A percentile compares a stretch with the other conserved stretches of the same genome.
These are phyloP conservation scores for Gilbertella persicaria DNA, from an alignment of 371 early-diverging fungal species.

Conservation along the genomic window DNA sequence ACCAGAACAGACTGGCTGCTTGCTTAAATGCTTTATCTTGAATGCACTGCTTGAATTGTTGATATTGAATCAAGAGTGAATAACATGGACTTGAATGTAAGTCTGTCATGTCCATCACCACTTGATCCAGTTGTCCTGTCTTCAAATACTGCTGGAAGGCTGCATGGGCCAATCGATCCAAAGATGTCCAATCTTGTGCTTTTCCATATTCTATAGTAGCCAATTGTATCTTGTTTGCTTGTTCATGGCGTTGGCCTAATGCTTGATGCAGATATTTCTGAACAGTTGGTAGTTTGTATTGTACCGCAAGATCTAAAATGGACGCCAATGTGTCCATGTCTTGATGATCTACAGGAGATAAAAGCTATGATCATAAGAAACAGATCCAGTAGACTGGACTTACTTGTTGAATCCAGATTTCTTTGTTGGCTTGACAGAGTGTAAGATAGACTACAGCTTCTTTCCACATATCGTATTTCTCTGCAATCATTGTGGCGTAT, in stretches of 20 bases:
- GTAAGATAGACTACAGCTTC: constrained; percentile 33
- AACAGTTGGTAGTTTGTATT: not conserved
- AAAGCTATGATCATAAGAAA: no score
- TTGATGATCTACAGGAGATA: not conserved
- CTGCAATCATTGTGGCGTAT: constrained; percentile 25
- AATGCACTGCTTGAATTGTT: constrained; percentile 13
- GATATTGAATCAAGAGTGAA: constrained; percentile 20
- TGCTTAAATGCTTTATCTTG: constrained; percentile 10
- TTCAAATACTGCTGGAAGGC: constrained; percentile 22
- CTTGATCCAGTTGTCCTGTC: constrained; percentile 16
- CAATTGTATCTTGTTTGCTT: constrained; percentile 2
- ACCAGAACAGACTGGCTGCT: constrained; percentile 1
- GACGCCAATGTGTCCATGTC: not conserved
- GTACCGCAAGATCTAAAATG: not conserved
- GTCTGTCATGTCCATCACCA: constrained; percentile 15
- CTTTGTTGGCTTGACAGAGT: constrained; percentile 27
- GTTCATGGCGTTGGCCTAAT: constrained; percentile 25
- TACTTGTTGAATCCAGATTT: constrained; percentile 32
- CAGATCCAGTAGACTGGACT: constrained; percentile 2
- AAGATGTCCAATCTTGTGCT: constrained; percentile 20
- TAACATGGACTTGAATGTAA: constrained; percentile 23
- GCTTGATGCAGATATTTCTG: constrained; percentile 2
- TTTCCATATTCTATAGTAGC: constrained; percentile 29
- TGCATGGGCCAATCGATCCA: constrained; percentile 26
- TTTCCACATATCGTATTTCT: constrained; percentile 28